Conservation (phyloP, 2,329 filamentous ascomycete genomes). For the Mycosphaerella sp. region DNA sequence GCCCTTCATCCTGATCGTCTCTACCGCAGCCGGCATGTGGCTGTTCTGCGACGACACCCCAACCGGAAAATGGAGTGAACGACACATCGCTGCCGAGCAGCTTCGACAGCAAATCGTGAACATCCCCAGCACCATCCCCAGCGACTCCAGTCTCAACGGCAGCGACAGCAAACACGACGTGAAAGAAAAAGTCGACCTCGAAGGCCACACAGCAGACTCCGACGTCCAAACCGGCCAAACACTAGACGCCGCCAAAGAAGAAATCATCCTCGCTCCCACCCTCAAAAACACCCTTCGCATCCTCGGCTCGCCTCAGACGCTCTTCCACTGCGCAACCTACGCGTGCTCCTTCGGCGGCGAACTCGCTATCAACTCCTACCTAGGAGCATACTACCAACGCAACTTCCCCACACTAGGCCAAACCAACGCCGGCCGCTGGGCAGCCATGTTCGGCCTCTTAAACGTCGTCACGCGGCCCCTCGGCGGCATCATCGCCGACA, state of each 20-base stretch:
- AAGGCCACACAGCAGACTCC: conserved; percentile 5
- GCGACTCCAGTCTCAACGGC: conserved; percentile 25
- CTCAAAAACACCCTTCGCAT: conserved; percentile 56
- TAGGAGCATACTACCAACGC: conserved; percentile 53
- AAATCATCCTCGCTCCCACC: conserved; percentile 57
- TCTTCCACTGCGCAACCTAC: conserved; percentile 49
- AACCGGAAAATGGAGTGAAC: conserved; percentile 70
- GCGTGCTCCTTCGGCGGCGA: conserved; percentile 57
- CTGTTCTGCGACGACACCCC: conserved; percentile 74
- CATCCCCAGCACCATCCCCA: conserved; percentile 36
- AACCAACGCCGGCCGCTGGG: conserved; percentile 51
- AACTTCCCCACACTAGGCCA: conserved; percentile 43
- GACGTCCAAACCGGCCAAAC: conserved; percentile 45
- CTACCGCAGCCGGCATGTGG: conserved; percentile 61
- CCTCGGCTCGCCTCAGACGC: conserved; percentile 54
- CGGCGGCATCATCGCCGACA: conserved; percentile 55
- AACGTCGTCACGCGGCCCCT: conserved; percentile 62
- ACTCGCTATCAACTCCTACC: conserved; percentile 54
- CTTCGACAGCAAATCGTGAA: conserved; percentile 34
- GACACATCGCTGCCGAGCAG: conserved; percentile 52
- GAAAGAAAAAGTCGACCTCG: conserved; percentile 34
- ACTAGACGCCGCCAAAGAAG: conserved; percentile 51
- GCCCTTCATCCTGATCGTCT: conserved; percentile 68
- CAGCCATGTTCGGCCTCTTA: conserved; percentile 68
- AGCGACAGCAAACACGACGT: conserved; percentile 47